phyloP scores from a whole-genome alignment of 352 stramenopile species.

The Globisporangium rhizosaccharum region DNA sequence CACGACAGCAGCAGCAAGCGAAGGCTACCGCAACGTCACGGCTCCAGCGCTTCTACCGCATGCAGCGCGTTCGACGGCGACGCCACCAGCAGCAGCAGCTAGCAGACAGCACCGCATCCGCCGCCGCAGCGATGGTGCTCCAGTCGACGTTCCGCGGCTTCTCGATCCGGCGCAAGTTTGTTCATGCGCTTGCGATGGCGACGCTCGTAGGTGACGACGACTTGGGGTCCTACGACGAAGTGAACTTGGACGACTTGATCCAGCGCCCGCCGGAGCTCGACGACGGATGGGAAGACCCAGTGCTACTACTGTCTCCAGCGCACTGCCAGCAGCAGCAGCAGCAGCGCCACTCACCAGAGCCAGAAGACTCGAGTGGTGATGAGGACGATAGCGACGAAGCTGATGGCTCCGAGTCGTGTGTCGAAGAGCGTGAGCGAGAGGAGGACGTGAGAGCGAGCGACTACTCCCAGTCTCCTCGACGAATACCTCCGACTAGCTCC shows the following conservation, averaged over 20 bases:
- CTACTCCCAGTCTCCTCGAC: neutral
- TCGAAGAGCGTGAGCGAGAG: constrained; percentile 2
- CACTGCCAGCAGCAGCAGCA: neutral
- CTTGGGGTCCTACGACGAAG: constrained; percentile 26
- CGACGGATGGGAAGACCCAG: constrained; percentile 54
- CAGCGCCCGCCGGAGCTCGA: constrained; percentile 44
- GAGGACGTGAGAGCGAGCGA: neutral
- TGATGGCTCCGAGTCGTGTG: neutral
- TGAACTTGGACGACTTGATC: constrained; percentile 59
- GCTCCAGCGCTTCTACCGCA: constrained; percentile 7
- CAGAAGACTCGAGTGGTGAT: neutral
- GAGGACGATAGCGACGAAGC: constrained; percentile 10
- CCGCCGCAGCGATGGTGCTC: constrained; percentile 37
- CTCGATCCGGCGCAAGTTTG: constrained; percentile 57
- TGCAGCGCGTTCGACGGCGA: neutral
- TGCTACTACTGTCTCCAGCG: constrained; percentile 16
- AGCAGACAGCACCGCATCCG: neutral
- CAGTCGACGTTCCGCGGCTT: constrained; percentile 74
- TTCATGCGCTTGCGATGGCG: constrained; percentile 48
- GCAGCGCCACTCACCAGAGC: neutral
- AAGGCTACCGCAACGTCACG: neutral
- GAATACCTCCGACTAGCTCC: too few relatives aligned
- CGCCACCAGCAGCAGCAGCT: neutral
- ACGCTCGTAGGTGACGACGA: constrained; percentile 22
- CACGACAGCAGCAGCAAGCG: neutral